phyloP scores from a whole-genome alignment of 176 grass and related monocot genomes.

The Zea mays region Zm-B73-REFERENCE-NAM-5.0 NC_050097.1:210254501-210255000 shows the following conservation, averaged over 20 bases:
- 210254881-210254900: conserved; percentile 96
- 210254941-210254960: conserved; percentile 86
- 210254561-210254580: conserved; percentile 20
- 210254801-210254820: no score
- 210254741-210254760: conserved; percentile 49
- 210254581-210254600: not conserved
- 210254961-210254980: conserved; percentile 90
- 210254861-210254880: not conserved
- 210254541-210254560: not conserved
- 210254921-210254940: conserved; percentile 92
- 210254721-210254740: not conserved
- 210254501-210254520: conserved; percentile 30
- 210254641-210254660: conserved; percentile 18
- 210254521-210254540: not conserved
- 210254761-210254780: not conserved
- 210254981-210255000: conserved; percentile 98
- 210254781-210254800: conserved; percentile 14
- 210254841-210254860: no score
- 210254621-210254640: not conserved
- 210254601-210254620: conserved; percentile 47
- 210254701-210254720: not conserved
- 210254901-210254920: conserved; percentile 80
- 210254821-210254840: no score
- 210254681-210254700: not conserved
- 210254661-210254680: conserved; percentile 18